Percentiles rank a stretch among this genome's conserved stretches.
phyloP scores from a whole-genome alignment of 768 basidiomycete genomes.

The Tricholoma furcatifolium region DNA sequence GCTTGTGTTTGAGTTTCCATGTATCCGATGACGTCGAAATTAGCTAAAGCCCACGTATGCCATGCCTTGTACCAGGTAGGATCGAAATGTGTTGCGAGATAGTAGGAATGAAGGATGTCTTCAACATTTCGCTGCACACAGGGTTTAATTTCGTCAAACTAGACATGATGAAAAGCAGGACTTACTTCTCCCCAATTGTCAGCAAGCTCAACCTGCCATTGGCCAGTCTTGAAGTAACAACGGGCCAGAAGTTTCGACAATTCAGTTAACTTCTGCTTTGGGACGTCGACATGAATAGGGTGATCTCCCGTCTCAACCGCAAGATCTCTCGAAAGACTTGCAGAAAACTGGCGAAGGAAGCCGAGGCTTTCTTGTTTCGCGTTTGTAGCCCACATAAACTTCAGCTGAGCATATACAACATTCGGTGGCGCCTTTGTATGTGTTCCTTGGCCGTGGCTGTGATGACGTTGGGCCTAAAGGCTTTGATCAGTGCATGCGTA shows the following conservation, averaged over 20 bases:
- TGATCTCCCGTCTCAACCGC: constrained; percentile 55
- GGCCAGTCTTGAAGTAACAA: constrained; percentile 94
- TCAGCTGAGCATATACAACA: constrained; percentile 94
- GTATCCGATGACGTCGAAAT: constrained; percentile 88
- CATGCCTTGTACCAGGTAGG: constrained; percentile 99
- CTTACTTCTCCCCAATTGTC: constrained; percentile 80
- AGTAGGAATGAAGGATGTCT: constrained; percentile 83
- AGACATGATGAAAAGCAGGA: constrained; percentile 7
- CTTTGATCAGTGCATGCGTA: background rate
- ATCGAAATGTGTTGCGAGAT: constrained; percentile 87
- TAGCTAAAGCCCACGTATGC: constrained; percentile 98
- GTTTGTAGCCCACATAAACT: constrained; percentile 92
- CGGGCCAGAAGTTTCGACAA: constrained; percentile 87
- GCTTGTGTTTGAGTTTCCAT: constrained; percentile 67
- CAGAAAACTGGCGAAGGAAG: constrained; percentile 81
- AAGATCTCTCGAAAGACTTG: constrained; percentile 73
- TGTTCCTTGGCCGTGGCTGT: constrained; percentile 45
- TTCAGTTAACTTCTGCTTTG: constrained; percentile 60
- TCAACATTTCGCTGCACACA: constrained; percentile 68
- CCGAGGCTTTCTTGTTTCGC: constrained; percentile 74
- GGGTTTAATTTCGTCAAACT: constrained; percentile 10
- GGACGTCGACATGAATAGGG: constrained; percentile 48
- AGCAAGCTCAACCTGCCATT: constrained; percentile 86
- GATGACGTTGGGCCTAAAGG: constrained; percentile 32
- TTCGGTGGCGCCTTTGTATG: constrained; percentile 84